These are phyloP conservation scores for Neofusicoccum kwambonambiense DNA, from an alignment of 2,329 filamentous ascomycete genomes.

Conservation along the genomic window DNA sequence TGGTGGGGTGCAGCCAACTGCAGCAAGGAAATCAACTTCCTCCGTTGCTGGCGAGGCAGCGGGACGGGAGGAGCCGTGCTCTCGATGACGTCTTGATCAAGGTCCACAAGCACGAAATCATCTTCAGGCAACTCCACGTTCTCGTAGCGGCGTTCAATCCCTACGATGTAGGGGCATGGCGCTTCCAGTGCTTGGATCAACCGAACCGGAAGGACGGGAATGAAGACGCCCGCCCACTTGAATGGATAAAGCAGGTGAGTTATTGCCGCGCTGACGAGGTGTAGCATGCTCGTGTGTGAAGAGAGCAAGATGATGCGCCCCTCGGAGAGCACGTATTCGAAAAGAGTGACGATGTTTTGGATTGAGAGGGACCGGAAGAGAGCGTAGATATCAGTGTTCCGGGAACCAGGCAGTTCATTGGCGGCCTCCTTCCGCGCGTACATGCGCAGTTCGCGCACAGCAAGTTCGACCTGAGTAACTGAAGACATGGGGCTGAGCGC, in stretches of 20 bases:
- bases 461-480: constrained; percentile 92
- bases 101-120: constrained; percentile 85
- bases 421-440: constrained; percentile 89
- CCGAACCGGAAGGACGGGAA: constrained; percentile 83
- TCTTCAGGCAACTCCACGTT: constrained; percentile 84
- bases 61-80: constrained; percentile 74
- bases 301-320: constrained; percentile 95
- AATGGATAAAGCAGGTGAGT: constrained; percentile 83
- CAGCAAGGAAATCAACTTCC: constrained; percentile 84
- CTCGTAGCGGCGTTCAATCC: constrained; percentile 89
- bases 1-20: constrained; percentile 90
- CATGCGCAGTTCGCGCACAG: constrained; percentile 82
- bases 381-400: constrained; percentile 89
- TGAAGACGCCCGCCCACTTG: constrained; percentile 91
- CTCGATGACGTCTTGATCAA: constrained; percentile 88
- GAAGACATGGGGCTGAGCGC: constrained; percentile 89
- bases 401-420: constrained; percentile 90
- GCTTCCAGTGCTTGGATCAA: constrained; percentile 89
- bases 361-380: constrained; percentile 87
- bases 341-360: constrained; percentile 86
- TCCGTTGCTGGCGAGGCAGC: constrained; percentile 82
- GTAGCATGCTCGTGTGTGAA: constrained; percentile 93
- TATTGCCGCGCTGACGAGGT: constrained; percentile 86
- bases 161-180: constrained; percentile 95
- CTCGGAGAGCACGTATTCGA: constrained; percentile 90